phyloP scores from a whole-genome alignment of 495 filamentous ascomycete species.

The Xylaria cubensis region DNA sequence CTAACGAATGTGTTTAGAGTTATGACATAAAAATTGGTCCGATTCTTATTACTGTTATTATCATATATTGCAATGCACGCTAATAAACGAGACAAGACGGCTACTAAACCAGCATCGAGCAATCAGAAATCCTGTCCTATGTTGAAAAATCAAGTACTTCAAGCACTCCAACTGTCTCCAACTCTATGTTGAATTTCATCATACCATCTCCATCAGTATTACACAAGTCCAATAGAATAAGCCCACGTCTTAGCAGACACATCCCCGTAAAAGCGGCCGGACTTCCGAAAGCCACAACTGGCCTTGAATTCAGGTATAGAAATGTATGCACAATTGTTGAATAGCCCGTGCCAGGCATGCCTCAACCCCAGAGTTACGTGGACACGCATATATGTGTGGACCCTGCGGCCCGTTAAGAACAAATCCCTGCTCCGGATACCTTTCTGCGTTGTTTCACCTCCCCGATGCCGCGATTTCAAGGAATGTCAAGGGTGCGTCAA shows the following conservation, averaged over 20 bases:
- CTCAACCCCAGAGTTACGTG: conserved; percentile 2
- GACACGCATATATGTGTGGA: neutral
- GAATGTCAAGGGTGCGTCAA: conserved; percentile 11
- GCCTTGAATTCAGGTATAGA: neutral
- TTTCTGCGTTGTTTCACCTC: neutral
- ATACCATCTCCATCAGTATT: neutral
- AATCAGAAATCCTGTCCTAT: neutral
- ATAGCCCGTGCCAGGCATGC: neutral
- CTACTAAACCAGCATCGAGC: neutral
- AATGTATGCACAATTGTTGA: neutral
- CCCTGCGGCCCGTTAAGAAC: neutral
- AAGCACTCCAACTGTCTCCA: neutral
- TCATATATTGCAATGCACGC: neutral
- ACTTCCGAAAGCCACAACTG: neutral
- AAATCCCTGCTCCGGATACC: neutral
- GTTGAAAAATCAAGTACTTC: neutral
- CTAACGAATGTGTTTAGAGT: too few relatives aligned
- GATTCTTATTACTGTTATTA: neutral
- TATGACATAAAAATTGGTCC: neutral
- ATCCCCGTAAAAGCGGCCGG: neutral
- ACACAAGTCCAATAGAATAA: conserved; percentile 2
- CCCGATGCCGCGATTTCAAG: neutral
- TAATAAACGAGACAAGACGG: neutral
- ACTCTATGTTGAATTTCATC: neutral
- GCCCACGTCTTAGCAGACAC: neutral